Evolutionary conservation across 805 yeast genomes (phyloP), one percentile per base, ranked within the genome.

Genomic region (Yamadazyma ubonensis): DNA sequence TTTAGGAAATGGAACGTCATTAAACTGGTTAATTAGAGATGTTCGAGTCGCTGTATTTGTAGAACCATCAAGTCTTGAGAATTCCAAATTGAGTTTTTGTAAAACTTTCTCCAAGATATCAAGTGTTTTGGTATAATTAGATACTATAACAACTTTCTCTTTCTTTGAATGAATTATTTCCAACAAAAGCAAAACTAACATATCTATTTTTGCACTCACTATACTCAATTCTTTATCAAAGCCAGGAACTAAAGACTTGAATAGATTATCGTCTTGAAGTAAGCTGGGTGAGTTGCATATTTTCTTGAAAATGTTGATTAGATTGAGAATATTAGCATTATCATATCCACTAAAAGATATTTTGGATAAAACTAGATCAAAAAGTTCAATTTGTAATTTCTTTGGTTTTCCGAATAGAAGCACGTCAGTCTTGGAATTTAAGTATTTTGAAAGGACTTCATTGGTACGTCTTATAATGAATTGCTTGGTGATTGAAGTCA

Each of bases 41-140:
- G 80, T 84, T 27, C 99, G 66, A 33, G 72, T 67, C 27, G 75
- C 78, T 21, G 79, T 72, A 0, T 88, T 84, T 0, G 95, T 87
- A 1, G 86, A 70, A 0, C 99, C 99, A 62, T 93, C 99, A 5
- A 93, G 61, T 31, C 98, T 67, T 5, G 71, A 58, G 53, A 70
- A 83, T 1, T 75, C 54, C 45, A 81, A 51, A 32, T 75, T 71
- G 19, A 75, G 53, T 9, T 76, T 70, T 5, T 58, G 59, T 30
- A 89, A 53, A 3, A 83, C 49, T 4, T 62, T 58, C 53, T 87
- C 88, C 12, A 90, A 61, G 4, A 93, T 59, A 54, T 91, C 96
- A 23, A 91, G 68, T 0, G 96, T 88, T 52, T 86, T 83, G 0
- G 97, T 91, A 46, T 81, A 90, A 46, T 91, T 88, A 0, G 96